phyloP scores from a whole-genome alignment of 345 rosid genomes.

The Rhodamnia rubescens region DNA sequence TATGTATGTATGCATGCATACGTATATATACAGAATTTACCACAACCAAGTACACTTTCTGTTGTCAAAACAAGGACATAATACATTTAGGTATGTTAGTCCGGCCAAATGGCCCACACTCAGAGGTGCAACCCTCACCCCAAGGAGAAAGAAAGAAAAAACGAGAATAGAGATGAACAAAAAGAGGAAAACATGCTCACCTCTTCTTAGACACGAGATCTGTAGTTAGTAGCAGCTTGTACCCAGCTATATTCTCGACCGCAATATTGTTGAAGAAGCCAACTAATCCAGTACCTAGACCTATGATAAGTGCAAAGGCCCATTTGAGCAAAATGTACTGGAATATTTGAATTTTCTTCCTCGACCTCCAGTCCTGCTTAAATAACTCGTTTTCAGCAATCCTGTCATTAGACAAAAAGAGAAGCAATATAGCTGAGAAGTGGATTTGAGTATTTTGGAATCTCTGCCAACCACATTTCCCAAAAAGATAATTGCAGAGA shows the following conservation, averaged over 20 bases:
- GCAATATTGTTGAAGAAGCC: conserved; percentile 27
- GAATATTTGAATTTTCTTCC: conserved; percentile 23
- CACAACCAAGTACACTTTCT: background rate
- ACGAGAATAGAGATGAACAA: background rate
- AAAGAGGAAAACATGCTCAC: conserved; percentile 11
- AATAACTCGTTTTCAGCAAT: conserved; percentile 31
- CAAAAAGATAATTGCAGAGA: background rate
- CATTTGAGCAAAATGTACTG: conserved; percentile 35
- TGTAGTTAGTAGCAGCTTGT: conserved; percentile 22
- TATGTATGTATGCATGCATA: too few relatives aligned
- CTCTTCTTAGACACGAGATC: conserved; percentile 11
- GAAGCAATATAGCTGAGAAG: background rate
- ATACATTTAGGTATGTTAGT: background rate
- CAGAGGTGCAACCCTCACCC: background rate
- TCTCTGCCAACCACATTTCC: background rate
- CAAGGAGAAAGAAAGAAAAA: background rate
- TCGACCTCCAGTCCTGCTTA: conserved; percentile 37
- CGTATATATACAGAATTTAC: too few relatives aligned
- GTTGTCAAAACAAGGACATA: background rate
- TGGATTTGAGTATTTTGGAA: background rate
- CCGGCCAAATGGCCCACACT: background rate
- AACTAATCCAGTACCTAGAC: conserved; percentile 20
- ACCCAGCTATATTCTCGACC: conserved; percentile 32
- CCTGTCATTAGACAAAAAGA: conserved; percentile 8
- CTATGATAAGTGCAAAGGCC: conserved; percentile 23